Evolutionary conservation across 345 rosid species (phyloP).

Genomic region (Camelina hispida): DNA sequence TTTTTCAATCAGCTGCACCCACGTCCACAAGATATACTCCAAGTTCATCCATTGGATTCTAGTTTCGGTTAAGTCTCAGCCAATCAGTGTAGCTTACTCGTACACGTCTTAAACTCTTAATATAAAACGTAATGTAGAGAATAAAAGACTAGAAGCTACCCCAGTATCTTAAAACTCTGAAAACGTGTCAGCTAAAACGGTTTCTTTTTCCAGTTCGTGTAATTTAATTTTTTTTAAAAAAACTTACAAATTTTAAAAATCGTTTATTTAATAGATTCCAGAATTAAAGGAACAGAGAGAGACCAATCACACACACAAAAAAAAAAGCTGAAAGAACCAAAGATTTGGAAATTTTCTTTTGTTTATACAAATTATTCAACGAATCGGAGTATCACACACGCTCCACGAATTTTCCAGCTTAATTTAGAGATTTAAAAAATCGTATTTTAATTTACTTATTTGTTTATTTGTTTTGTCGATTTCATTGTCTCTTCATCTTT

Average conservation of each 20-base stretch:
- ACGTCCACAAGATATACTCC: background rate
- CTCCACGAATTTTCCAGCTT: slow-evolving; percentile 26
- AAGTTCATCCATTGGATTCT: slow-evolving; percentile 10
- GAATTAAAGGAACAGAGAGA: slow-evolving; percentile 46
- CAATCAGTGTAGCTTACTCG: background rate
- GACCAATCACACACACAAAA: background rate
- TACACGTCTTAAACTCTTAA: background rate
- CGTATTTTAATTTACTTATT: background rate
- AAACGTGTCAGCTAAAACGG: slow-evolving; percentile 42
- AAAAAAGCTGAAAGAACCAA: slow-evolving; percentile 18
- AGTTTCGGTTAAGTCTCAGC: background rate
- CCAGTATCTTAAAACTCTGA: slow-evolving; percentile 30
- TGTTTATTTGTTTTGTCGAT: no score
- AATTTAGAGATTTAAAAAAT: background rate
- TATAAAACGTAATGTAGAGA: slow-evolving; percentile 6
- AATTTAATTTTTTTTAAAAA: background rate
- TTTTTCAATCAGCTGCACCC: background rate
- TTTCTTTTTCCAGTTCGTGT: slow-evolving; percentile 29
- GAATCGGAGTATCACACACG: slow-evolving; percentile 35
- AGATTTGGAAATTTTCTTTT: slow-evolving; percentile 8
- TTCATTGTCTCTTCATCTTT: slow-evolving; percentile 31
- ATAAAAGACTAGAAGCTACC: slow-evolving; percentile 2
- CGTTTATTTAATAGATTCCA: slow-evolving; percentile 29
- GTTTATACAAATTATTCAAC: background rate
- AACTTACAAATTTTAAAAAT: slow-evolving; percentile 9